phyloP scores from a whole-genome alignment of 2,329 filamentous ascomycete genomes.

The Rhinocladiella mackenziei region DNA sequence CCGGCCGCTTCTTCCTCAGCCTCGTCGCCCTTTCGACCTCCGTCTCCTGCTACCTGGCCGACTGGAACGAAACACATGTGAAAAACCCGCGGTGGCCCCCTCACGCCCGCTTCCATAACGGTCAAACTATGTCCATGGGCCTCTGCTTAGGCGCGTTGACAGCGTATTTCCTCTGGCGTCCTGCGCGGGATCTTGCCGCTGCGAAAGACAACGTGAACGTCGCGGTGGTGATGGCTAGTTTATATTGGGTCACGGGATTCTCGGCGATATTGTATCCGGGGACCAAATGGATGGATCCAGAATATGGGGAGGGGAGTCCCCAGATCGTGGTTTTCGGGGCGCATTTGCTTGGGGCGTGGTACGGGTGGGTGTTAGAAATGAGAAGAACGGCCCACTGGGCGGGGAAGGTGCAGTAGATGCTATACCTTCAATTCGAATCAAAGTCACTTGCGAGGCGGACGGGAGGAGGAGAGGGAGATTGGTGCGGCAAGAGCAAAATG shows the following conservation, averaged over 20 bases:
- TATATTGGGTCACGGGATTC: conserved; percentile 28
- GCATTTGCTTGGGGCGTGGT: conserved; percentile 20
- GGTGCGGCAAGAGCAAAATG: background rate
- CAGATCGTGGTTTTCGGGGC: conserved; percentile 33
- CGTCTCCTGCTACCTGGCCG: conserved; percentile 14
- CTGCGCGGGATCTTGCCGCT: background rate
- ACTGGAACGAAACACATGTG: conserved; percentile 45
- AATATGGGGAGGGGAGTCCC: conserved; percentile 41
- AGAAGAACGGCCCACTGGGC: conserved; percentile 1
- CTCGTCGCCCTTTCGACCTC: conserved; percentile 2
- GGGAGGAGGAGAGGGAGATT: conserved; percentile 2
- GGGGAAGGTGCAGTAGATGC: background rate
- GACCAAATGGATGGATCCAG: conserved; percentile 43
- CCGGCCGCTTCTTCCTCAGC: conserved; percentile 11
- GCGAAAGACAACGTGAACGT: conserved; percentile 28
- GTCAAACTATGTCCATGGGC: conserved; percentile 47
- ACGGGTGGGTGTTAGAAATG: conserved; percentile 27
- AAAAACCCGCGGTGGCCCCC: conserved; percentile 49
- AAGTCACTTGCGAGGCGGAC: too few relatives aligned
- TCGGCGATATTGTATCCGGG: conserved; percentile 48
- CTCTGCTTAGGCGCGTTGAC: conserved; percentile 14
- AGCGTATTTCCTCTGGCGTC: conserved; percentile 16
- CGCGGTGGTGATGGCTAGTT: conserved; percentile 12
- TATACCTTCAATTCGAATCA: background rate
- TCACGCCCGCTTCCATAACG: conserved; percentile 52